A percentile compares a stretch with the other conserved stretches of the same genome.
Evolutionary conservation across 768 basidiomycete species (phyloP).

Genomic region (Amanita pseudoporphyria): DNA sequence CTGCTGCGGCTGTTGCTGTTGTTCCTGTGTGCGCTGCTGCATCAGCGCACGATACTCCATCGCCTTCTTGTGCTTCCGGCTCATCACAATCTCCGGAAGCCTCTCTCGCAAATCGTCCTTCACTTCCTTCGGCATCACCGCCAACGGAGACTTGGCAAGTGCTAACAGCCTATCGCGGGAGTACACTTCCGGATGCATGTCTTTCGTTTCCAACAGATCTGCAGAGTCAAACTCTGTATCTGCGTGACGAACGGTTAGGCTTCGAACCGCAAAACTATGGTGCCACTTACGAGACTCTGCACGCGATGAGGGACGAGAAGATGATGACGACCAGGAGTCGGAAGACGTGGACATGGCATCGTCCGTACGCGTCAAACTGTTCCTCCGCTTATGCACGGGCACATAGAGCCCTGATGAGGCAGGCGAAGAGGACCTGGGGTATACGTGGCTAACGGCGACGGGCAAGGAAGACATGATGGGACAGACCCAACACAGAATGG

Average conservation of each 20-base stretch:
- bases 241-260: not conserved
- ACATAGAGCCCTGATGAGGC: slow-evolving; percentile 23
- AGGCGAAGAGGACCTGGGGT: not conserved
- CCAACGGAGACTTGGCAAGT: slow-evolving; percentile 19
- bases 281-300: slow-evolving; percentile 15
- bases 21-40: slow-evolving; percentile 6
- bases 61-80: slow-evolving; percentile 20
- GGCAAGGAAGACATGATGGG: not conserved
- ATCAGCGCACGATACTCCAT: slow-evolving; percentile 17
- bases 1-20: not conserved
- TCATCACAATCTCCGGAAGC: slow-evolving; percentile 19
- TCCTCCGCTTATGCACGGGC: slow-evolving; percentile 29
- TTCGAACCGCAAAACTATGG: slow-evolving; percentile 6
- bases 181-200: slow-evolving; percentile 14
- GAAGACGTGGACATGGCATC: not conserved
- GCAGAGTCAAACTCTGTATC: slow-evolving; percentile 4
- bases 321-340: slow-evolving; percentile 8
- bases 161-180: slow-evolving; percentile 16
- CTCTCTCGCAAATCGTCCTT: slow-evolving; percentile 16
- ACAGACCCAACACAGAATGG: too few relatives aligned
- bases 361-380: slow-evolving; percentile 5
- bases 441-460: not conserved
- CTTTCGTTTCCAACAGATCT: not conserved
- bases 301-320: slow-evolving; percentile 13
- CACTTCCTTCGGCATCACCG: slow-evolving; percentile 15